phyloP scores from a whole-genome alignment of 768 basidiomycete genomes.

The Trametes cinnabarina region DNA sequence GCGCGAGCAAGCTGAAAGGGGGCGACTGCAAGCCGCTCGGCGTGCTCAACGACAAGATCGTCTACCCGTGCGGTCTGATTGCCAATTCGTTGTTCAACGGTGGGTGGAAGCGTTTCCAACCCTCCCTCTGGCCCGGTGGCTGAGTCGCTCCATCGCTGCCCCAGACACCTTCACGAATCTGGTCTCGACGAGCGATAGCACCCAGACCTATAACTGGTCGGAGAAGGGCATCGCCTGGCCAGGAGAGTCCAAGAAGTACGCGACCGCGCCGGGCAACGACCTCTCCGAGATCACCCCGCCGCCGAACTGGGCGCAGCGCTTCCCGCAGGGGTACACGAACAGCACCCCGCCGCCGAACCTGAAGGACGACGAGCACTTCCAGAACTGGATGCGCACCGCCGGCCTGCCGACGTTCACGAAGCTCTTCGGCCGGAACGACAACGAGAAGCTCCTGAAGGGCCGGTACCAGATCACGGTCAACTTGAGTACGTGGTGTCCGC shows the following conservation, averaged over 20 bases:
- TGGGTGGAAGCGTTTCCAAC: too few relatives aligned
- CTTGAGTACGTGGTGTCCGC: slow-evolving; percentile 61
- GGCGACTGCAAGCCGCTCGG: slow-evolving; percentile 90
- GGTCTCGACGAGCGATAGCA: slow-evolving; percentile 41
- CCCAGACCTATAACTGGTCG: slow-evolving; percentile 69
- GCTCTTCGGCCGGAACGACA: slow-evolving; percentile 89
- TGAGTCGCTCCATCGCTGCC: too few relatives aligned
- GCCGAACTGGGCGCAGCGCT: slow-evolving; percentile 83
- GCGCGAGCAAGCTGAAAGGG: slow-evolving; percentile 45
- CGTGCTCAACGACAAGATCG: slow-evolving; percentile 44
- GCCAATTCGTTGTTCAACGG: slow-evolving; percentile 98
- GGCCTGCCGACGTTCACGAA: slow-evolving; percentile 97
- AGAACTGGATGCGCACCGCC: slow-evolving; percentile 99
- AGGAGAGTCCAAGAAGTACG: slow-evolving; percentile 90
- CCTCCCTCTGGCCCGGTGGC: too few relatives aligned
- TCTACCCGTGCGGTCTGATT: slow-evolving; percentile 96
- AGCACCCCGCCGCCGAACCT: slow-evolving; percentile 71
- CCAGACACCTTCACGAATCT: slow-evolving; percentile 80
- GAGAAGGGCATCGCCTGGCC: slow-evolving; percentile 90
- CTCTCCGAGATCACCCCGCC: slow-evolving; percentile 79
- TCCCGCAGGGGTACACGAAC: slow-evolving; percentile 70
- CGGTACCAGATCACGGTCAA: slow-evolving; percentile 72
- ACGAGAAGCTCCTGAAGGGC: slow-evolving; percentile 66
- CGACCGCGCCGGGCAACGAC: slow-evolving; percentile 55
- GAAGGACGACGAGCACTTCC: slow-evolving; percentile 83